phyloP scores from a whole-genome alignment of 352 stramenopile genomes.

The Phytophthora sp. region DNA sequence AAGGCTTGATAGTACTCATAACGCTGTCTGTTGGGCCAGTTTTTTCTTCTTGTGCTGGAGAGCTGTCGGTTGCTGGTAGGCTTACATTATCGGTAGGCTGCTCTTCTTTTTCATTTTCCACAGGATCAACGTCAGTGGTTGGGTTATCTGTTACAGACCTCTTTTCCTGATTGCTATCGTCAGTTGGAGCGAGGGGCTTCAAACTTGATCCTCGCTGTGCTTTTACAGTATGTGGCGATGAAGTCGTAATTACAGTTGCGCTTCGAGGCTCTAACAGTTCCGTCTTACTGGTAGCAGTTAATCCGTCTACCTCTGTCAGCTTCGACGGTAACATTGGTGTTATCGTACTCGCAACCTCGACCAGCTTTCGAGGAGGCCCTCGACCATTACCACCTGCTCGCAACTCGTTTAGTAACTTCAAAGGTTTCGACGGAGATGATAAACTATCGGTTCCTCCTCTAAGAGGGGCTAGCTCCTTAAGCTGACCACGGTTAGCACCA shows the following conservation, averaged over 20 bases:
- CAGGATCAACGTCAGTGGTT: not conserved
- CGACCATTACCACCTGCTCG: not conserved
- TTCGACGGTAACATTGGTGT: not conserved
- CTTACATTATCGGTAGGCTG: not conserved
- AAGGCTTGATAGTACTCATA: not conserved
- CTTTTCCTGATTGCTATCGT: not conserved
- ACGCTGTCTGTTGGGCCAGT: not conserved
- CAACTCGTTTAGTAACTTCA: conserved; percentile 5
- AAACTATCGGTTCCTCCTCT: not conserved
- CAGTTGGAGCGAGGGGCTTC: not conserved
- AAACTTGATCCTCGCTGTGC: not conserved
- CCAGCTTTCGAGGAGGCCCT: conserved; percentile 1
- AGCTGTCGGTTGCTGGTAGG: not conserved
- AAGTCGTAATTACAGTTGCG: not conserved
- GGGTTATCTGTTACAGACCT: not conserved
- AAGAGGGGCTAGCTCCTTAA: not conserved
- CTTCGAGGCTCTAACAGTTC: not conserved
- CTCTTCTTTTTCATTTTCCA: not conserved
- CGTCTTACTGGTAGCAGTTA: not conserved
- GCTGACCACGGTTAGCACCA: not conserved
- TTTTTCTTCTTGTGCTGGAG: not conserved
- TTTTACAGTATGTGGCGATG: not conserved
- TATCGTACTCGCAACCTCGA: not conserved
- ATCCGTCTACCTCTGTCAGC: not conserved
- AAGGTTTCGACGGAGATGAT: not conserved